Evolutionary conservation across 345 rosid species (phyloP), one percentile per base, ranked within the genome.

Genomic region (Aurinia saxatilis): DNA sequence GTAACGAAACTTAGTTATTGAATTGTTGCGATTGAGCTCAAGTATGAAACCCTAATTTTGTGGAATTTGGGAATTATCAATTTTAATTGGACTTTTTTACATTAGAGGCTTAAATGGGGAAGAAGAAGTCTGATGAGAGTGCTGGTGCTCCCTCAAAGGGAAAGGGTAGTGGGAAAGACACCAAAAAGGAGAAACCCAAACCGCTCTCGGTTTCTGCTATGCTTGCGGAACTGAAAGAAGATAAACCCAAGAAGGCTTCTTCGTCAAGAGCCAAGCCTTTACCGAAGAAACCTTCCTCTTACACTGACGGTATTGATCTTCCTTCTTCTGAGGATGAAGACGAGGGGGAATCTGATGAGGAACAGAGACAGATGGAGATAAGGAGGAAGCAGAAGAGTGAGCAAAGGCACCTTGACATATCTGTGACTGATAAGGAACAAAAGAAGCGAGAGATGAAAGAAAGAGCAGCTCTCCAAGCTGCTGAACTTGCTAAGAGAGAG

Each of bases 271-370:
- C 85, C 14, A 92, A 75, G 63, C 66, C 77, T 6, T 77, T 71
- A 60, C 63, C 80, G 4, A 84, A 21, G 19, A 33, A 86, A 45
- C 56, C 53, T 50, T 45, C 84, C 0, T 77, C 97, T 29, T 93
- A 93, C 61, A 85, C 75, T 3, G 99, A 90, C 60, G 97, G 78
- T 4, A 65, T 85, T 23, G 99, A 90, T 76, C 95, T 93, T 54
- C 97, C 96, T 66, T 87, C 97, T 8, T 81, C 97, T 71, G 97
- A 84, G 2, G 97, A 84, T 0, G 97, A 87, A 62, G 96, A 84
- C 0, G 88, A 77, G 0, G 81, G 39, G 27, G 75, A 30, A 6
- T 72, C 86, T 4, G 88, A 68, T 12, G 91, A 79, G 67, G 85
- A 77, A 51, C 60, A 75, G 52, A 63, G 72, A n/a, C 75, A 68